Percentiles rank a stretch among this genome's conserved stretches.
Conservation (phyloP, 2,329 filamentous ascomycete genomes). For the Camptophora hylomeconis region DNA sequence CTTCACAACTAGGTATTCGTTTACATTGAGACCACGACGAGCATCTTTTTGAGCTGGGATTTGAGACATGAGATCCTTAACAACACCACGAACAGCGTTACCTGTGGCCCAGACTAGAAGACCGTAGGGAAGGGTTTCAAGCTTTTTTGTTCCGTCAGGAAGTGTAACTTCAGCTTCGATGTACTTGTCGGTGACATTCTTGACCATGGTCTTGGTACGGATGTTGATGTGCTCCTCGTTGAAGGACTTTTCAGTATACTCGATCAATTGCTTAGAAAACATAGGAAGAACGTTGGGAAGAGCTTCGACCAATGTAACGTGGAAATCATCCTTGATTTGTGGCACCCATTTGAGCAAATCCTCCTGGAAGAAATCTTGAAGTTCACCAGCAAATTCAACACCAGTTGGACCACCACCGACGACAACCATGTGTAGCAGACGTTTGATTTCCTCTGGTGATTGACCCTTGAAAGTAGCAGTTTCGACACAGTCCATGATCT, state of each 20-base stretch:
- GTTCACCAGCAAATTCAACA: slow-evolving; percentile 95
- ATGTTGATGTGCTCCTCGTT: slow-evolving; percentile 98
- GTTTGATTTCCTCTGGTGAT: slow-evolving; percentile 71
- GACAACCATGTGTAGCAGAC: slow-evolving; percentile 95
- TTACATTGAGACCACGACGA: slow-evolving; percentile 85
- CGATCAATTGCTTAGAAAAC: slow-evolving; percentile 98
- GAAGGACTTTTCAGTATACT: slow-evolving; percentile 98
- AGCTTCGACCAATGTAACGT: slow-evolving; percentile 93
- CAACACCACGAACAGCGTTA: slow-evolving; percentile 78
- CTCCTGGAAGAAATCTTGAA: slow-evolving; percentile 97
- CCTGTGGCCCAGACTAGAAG: slow-evolving; percentile 97
- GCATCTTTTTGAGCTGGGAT: slow-evolving; percentile 94
- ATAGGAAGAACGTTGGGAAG: slow-evolving; percentile 92
- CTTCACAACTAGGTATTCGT: slow-evolving; percentile 97
- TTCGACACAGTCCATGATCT: slow-evolving; percentile 99
- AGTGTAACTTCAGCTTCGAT: slow-evolving; percentile 79
- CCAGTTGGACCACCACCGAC: slow-evolving; percentile 88
- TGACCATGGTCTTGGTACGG: slow-evolving; percentile 97
- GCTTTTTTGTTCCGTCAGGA: slow-evolving; percentile 72
- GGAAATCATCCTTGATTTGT: slow-evolving; percentile 87
- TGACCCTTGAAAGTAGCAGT: slow-evolving; percentile 98
- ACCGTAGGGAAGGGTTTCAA: slow-evolving; percentile 78
- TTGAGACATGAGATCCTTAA: slow-evolving; percentile 82
- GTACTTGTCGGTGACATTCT: slow-evolving; percentile 83
- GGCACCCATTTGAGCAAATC: slow-evolving; percentile 98